phyloP scores from a whole-genome alignment of 2,329 filamentous ascomycete genomes.

The Cladosporium sp. region DNA sequence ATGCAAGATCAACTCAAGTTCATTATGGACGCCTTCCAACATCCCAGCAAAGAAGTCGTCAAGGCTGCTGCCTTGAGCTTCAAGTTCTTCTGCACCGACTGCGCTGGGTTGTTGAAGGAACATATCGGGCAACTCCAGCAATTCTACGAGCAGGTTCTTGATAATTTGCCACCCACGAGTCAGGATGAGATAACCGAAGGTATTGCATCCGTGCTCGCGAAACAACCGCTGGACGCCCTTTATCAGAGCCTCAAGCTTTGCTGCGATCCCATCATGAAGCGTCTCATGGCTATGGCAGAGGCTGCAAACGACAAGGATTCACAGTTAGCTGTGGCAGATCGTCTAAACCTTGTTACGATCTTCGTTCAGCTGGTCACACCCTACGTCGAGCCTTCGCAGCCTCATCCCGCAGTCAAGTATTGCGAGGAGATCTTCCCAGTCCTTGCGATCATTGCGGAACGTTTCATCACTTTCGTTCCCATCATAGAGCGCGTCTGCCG shows the following conservation, averaged over 20 bases:
- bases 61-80: constrained; percentile 89
- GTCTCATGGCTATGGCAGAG: constrained; percentile 83
- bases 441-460: constrained; percentile 78
- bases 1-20: constrained; percentile 91
- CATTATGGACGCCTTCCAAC: constrained; percentile 88
- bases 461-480: constrained; percentile 78
- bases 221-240: constrained; percentile 73
- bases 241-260: constrained; percentile 87
- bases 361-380: constrained; percentile 79
- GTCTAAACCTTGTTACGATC: constrained; percentile 84
- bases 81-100: constrained; percentile 96
- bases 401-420: constrained; percentile 91
- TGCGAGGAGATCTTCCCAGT: constrained; percentile 92
- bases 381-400: constrained; percentile 64
- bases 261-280: constrained; percentile 82
- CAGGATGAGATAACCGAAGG: constrained; percentile 97
- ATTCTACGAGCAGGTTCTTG: constrained; percentile 87
- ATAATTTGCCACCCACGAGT: constrained; percentile 77
- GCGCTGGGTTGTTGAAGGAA: constrained; percentile 75
- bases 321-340: constrained; percentile 87
- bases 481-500: constrained; percentile 92
- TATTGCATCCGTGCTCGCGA: constrained; percentile 85
- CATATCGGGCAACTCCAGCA: constrained; percentile 83
- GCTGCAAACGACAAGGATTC: constrained; percentile 75
- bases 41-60: constrained; percentile 83